Base-by-base conservation (phyloP, 371 early-diverging fungal species). In the Parasitella parasitica region DNA sequence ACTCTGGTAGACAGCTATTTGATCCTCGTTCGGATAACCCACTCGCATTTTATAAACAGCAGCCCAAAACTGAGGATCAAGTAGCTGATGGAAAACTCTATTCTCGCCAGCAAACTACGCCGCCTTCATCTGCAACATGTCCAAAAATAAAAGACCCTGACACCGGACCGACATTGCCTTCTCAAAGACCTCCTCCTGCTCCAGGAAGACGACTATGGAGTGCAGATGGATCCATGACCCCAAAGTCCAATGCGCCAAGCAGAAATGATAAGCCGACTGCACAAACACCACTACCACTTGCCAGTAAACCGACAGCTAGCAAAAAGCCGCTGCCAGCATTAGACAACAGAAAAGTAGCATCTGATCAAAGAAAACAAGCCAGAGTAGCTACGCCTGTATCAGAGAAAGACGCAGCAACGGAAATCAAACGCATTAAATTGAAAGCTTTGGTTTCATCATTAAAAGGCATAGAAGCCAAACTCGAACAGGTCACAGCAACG, bases 21-120 rank as follows among this genome's bases (percentile, higher is more conserved):
- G 65, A 79, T 43, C 80, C 80, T 38, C 58, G 66, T 28, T 63
- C 67, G 2, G 75, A 79, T 22, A 63, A 79, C 32, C 80, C 80
- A 13, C 69, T 79, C 6, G 66, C 62, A 6, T 79, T 79, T 35
- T 75, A 77, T 32, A 68, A 54, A 39, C 7, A 41, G n/a, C 43
- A 34, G 32, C 38, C 11, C 11, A 57, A 35, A 30, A 54, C 8
- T 20, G 28, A 43, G 22, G 13, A 18, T 28, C 28, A 50, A 7
- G 11, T n/a, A 27, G 3, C 27, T 16, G 51, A 50, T 13, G 24
- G 46, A 46, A 9, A 22, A 22, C 16, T 50, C 13, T n/a, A 28
- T n/a, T 16, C 50, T 15, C n/a, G 50, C 1, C 28, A 50, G 8
- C 15, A 50, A 8, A 8, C 6, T 9, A 1, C n/a, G 30, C 6